Percentiles rank a stretch among this genome's conserved stretches.
Conservation (phyloP, 2,329 filamentous ascomycete genomes). For the Aspergillus fumigatus region DNA sequence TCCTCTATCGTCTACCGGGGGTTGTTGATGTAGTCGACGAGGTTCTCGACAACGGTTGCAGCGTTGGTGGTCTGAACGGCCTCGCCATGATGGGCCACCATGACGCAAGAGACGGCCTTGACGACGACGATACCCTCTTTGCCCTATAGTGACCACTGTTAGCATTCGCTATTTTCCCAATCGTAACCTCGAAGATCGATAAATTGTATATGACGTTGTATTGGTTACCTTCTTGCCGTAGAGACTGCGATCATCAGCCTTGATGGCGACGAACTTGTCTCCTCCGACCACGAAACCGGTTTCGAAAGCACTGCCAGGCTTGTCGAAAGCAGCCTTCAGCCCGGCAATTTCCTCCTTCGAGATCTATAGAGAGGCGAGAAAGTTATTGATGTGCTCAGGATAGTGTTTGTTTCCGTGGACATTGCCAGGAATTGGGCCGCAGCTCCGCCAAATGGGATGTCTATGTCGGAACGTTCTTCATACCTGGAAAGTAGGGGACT, state of each 20-base stretch:
- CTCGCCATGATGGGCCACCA: constrained; percentile 83
- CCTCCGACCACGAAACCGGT: constrained; percentile 73
- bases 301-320: constrained; percentile 43
- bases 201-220: not conserved
- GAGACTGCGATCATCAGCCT: constrained; percentile 70
- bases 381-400: constrained; percentile 2
- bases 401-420: not conserved
- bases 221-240: constrained; percentile 76
- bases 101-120: constrained; percentile 84
- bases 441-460: constrained; percentile 4
- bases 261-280: constrained; percentile 73
- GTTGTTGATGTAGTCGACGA: constrained; percentile 78
- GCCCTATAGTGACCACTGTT: constrained; percentile 49
- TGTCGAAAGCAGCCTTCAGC: constrained; percentile 50
- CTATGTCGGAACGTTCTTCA: constrained; percentile 21
- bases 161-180: not conserved
- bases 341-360: constrained; percentile 52
- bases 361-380: constrained; percentile 36
- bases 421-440: not conserved
- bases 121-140: constrained; percentile 75
- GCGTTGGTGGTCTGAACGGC: constrained; percentile 67
- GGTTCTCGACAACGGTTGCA: constrained; percentile 70
- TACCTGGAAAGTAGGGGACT: constrained; percentile 68
- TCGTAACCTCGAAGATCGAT: not conserved
- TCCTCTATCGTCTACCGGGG: constrained; percentile 57